Base-by-base conservation (phyloP, 805 yeast species). In the Vanderwaltozyma verrucispora region DNA sequence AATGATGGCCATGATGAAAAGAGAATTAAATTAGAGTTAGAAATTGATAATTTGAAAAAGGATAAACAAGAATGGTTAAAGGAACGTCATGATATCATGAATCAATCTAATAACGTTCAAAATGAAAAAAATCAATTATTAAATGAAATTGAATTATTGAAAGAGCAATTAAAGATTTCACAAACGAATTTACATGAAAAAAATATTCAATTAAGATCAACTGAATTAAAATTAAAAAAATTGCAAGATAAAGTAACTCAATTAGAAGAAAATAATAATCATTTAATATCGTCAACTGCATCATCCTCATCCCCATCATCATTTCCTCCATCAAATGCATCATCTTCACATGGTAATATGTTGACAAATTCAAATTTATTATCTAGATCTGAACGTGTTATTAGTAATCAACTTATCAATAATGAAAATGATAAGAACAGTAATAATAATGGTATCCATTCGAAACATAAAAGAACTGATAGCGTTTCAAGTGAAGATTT, bases 11-110 rank as follows among this genome's bases (percentile, higher is more conserved):
- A 63, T 28, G 35, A 19, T 32, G 30, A 32, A 28, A 18, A 31
- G 27, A 81, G 77, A 41, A 27, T 31, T 3, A 31, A 36, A 21
- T 23, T 36, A 16, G 35, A 36, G 16, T 6, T 36, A 14, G 39
- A 36, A 30, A 51, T 81, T 16, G 68, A 67, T 30, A 59, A 56
- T 14, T 57, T 83, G 34, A 66, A 75, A 41, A 58, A 54, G 11
- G 87, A 79, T 43, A 80, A 74, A 46, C 62, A 61, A 28, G 37
- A 49, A 18, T 53, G 59, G 61, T 29, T 51, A 15, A 44, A 47
- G 36, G 65, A 56, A 42, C 53, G 56, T 35, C 60, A 56, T 36
- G 53, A 53, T 26, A 44, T 59, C 23, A 41, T 47, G 35, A 40
- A 59, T 54, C 45, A 43, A 52, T 51, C 39, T 52, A 57, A 28